A percentile compares a stretch with the other conserved stretches of the same genome.
phyloP scores from a whole-genome alignment of 495 filamentous ascomycete species.

The Cudoniella acicularis region DNA sequence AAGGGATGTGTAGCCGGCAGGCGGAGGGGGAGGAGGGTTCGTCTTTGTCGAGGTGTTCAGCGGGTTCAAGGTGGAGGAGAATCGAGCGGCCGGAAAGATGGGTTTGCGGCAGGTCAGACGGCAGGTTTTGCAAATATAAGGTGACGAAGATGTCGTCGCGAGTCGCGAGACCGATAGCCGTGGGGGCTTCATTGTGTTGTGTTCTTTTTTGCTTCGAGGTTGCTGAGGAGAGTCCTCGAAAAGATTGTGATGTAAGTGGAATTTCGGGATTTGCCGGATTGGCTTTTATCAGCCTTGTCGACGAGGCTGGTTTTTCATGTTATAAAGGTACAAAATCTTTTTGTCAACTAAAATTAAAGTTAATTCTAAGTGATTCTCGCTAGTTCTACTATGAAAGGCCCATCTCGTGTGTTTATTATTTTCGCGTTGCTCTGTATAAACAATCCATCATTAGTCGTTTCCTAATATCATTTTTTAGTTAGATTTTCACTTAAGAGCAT shows the following conservation, averaged over 20 bases:
- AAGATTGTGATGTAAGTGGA: constrained; percentile 4
- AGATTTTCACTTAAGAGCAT: no score
- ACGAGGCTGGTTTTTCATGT: neutral
- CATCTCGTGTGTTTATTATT: no score
- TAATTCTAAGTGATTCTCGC: no score
- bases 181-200: constrained; percentile 16
- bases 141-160: neutral
- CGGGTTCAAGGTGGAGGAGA: neutral
- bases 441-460: no score
- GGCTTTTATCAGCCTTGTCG: constrained; percentile 13
- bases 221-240: neutral
- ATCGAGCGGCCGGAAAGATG: neutral
- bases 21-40: constrained; percentile 31
- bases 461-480: no score
- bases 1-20: constrained; percentile 50
- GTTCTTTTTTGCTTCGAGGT: neutral
- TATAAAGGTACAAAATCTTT: no score
- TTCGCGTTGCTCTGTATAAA: no score
- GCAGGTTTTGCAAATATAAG: constrained; percentile 17
- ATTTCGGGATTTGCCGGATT: neutral
- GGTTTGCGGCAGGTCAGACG: neutral
- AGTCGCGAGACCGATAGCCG: neutral
- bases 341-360: no score
- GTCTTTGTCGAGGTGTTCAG: neutral
- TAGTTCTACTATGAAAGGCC: no score